A percentile compares a stretch with the other conserved stretches of the same genome.
These are phyloP conservation scores for Trametes punicea DNA, from an alignment of 768 basidiomycete species.

Conservation along the genomic window DNA sequence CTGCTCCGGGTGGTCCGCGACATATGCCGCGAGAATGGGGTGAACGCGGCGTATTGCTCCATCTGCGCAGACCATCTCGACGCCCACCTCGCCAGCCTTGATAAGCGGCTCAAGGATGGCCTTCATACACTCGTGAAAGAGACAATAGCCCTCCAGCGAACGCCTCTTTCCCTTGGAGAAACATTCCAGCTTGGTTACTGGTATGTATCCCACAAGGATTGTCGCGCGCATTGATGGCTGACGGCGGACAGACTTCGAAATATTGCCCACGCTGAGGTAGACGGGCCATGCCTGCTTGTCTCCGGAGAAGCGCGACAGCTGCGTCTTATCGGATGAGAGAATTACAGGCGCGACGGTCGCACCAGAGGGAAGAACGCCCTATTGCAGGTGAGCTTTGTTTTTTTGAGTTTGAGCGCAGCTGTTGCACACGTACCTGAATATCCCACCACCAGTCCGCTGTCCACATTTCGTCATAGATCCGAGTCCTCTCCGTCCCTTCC, in stretches of 20 bases:
- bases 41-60: conserved; percentile 29
- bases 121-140: conserved; percentile 38
- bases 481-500: conserved; percentile 6
- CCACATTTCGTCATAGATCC: conserved; percentile 5
- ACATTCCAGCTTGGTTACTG: conserved; percentile 10
- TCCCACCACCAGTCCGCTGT: conserved; percentile 27
- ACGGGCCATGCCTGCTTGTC: conserved; percentile 18
- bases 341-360: conserved; percentile 27
- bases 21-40: conserved; percentile 36
- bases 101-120: conserved; percentile 32
- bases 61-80: conserved; percentile 36
- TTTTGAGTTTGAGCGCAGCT: background rate
- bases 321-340: conserved; percentile 30
- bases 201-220: conserved; percentile 24
- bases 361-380: conserved; percentile 9
- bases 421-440: conserved; percentile 18
- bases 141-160: conserved; percentile 9
- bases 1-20: no score
- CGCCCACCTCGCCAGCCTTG: conserved; percentile 29
- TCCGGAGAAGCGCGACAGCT: conserved; percentile 23
- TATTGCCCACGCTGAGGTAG: conserved; percentile 22
- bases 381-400: conserved; percentile 2
- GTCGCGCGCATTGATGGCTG: conserved; percentile 12
- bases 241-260: conserved; percentile 19
- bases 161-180: background rate